A percentile compares a stretch with the other conserved stretches of the same genome.
Conservation (phyloP, 257 asterid species). For the Lantana camara region DNA sequence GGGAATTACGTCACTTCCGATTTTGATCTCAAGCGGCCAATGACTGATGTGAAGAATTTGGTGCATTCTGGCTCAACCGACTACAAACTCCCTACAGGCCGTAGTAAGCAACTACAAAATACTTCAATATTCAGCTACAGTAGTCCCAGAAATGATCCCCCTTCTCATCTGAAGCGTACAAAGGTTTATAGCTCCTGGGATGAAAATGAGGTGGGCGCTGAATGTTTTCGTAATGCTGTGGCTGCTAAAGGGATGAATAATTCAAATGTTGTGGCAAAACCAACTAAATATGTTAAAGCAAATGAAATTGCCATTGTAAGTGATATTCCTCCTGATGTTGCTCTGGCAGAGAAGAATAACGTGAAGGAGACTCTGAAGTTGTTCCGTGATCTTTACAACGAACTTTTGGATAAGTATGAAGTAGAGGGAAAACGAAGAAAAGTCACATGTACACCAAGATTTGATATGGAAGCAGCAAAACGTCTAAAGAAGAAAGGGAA, state of each 20-base stretch:
- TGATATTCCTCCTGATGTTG: not conserved
- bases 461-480: constrained; percentile 28
- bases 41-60: not conserved
- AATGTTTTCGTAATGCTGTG: too few species aligned
- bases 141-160: too few species aligned
- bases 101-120: not conserved
- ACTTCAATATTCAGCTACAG: not conserved
- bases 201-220: too few species aligned
- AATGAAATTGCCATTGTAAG: too few species aligned
- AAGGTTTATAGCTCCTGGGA: too few species aligned
- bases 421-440: not conserved
- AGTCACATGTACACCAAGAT: not conserved
- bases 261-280: too few species aligned
- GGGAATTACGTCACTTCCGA: not conserved
- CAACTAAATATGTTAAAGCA: too few species aligned
- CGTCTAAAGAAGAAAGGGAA: constrained; percentile 21
- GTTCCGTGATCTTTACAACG: constrained; percentile 19
- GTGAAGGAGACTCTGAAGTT: constrained; percentile 31
- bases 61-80: not conserved
- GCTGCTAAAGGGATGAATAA: too few species aligned
- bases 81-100: not conserved
- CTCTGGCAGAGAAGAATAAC: not conserved
- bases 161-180: too few species aligned
- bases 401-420: constrained; percentile 21
- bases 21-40: not conserved